phyloP scores from a whole-genome alignment of 345 rosid genomes.

The Corchorus capsularis region DNA sequence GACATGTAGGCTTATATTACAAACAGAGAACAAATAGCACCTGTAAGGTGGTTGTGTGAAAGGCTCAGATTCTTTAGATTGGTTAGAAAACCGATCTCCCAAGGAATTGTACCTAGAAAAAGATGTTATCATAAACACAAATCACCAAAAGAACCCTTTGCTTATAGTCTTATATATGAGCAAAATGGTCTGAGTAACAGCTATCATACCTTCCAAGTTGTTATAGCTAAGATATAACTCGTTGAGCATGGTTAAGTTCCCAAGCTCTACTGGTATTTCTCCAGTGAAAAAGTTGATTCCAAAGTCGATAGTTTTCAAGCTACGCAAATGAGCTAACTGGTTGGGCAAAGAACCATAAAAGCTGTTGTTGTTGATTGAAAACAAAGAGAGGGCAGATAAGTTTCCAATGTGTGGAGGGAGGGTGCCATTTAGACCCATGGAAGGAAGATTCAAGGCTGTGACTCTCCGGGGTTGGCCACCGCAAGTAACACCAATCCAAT shows the following conservation, averaged over 20 bases:
- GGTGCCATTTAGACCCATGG: constrained; percentile 24
- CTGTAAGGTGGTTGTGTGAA: not conserved
- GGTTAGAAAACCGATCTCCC: constrained; percentile 11
- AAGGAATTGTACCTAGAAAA: constrained; percentile 13
- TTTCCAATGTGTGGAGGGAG: constrained; percentile 27
- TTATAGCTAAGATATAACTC: constrained; percentile 13
- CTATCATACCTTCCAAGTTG: constrained; percentile 15
- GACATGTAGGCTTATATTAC: not conserved
- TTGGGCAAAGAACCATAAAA: not conserved
- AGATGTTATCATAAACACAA: not conserved
- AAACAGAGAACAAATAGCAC: not conserved
- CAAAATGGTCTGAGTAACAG: not conserved
- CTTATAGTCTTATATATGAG: not conserved
- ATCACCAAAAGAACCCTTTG: not conserved
- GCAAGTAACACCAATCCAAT: constrained; percentile 33
- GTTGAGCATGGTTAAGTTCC: constrained; percentile 9
- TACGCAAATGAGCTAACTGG: not conserved
- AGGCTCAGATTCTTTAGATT: not conserved
- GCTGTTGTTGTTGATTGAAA: constrained; percentile 12
- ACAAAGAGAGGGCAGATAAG: constrained; percentile 1
- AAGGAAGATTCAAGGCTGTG: constrained; percentile 22
- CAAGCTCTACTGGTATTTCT: constrained; percentile 1
- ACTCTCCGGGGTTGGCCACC: constrained; percentile 12
- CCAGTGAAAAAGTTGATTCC: not conserved
- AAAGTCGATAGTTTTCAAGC: not conserved